These are phyloP conservation scores for Xylariaceae sp. DNA, from an alignment of 2,329 filamentous ascomycete species.

Conservation along the genomic window DNA sequence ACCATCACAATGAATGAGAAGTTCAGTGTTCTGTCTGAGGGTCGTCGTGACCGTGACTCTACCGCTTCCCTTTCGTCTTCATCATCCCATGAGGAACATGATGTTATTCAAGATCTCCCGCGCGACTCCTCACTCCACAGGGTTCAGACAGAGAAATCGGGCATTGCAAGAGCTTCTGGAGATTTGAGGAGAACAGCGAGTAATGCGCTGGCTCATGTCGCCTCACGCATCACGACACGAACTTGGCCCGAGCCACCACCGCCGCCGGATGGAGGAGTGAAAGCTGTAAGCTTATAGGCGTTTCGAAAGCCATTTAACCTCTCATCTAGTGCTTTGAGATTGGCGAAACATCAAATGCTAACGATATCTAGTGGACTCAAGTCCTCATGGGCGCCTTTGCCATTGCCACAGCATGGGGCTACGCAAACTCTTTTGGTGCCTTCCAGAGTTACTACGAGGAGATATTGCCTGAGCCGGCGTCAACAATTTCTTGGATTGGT, in stretches of 20 bases:
- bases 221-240: conserved; percentile 28
- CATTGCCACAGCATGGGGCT: conserved; percentile 44
- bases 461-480: conserved; percentile 30
- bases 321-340: not conserved
- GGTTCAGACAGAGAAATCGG: conserved; percentile 1
- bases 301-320: not conserved
- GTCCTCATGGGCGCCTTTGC: conserved; percentile 35
- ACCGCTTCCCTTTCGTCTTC: conserved; percentile 4
- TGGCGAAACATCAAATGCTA: not conserved
- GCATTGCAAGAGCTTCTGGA: conserved; percentile 11
- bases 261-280: conserved; percentile 29
- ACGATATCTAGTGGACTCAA: conserved; percentile 31
- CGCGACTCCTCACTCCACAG: not conserved
- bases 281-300: conserved; percentile 19
- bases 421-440: conserved; percentile 42
- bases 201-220: conserved; percentile 26
- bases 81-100: conserved; percentile 11
- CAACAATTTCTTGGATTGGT: conserved; percentile 43
- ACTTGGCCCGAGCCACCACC: conserved; percentile 28
- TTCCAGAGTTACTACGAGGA: conserved; percentile 44
- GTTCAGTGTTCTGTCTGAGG: conserved; percentile 6
- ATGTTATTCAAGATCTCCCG: conserved; percentile 6
- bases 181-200: conserved; percentile 27
- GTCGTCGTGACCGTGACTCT: conserved; percentile 18
- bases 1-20: conserved; percentile 19